Evolutionary conservation across 179 eudicot species (phyloP).

Genomic region (Gypsophila paniculata): DNA sequence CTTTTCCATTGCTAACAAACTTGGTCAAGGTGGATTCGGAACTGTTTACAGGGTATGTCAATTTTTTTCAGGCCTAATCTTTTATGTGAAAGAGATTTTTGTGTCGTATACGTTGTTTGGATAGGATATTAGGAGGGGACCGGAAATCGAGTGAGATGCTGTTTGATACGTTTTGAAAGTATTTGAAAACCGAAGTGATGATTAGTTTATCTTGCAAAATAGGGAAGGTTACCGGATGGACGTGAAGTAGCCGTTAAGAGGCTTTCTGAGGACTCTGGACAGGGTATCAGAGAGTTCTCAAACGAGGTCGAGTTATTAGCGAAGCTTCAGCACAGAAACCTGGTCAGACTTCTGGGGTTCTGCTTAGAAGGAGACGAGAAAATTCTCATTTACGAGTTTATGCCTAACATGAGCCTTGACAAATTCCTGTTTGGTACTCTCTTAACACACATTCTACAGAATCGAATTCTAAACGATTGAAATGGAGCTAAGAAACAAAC

Average conservation of each 20-base stretch:
- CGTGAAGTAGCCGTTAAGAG: conserved; percentile 23
- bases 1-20: conserved; percentile 30
- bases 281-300: conserved; percentile 16
- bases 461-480: background rate
- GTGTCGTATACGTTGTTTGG: background rate
- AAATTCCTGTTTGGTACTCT: conserved; percentile 17
- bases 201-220: background rate
- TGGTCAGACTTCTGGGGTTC: conserved; percentile 21
- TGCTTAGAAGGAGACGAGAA: conserved; percentile 24
- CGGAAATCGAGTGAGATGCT: too few species aligned
- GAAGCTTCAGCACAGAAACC: conserved; percentile 25
- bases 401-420: conserved; percentile 23
- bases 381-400: conserved; percentile 21
- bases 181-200: background rate
- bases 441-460: background rate
- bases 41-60: conserved; percentile 28
- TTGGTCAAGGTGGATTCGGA: conserved; percentile 43
- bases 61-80: background rate
- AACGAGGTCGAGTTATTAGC: conserved; percentile 19
- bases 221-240: conserved; percentile 20
- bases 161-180: too few species aligned
- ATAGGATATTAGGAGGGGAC: too few species aligned
- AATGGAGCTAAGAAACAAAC: background rate
- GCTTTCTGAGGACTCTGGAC: conserved; percentile 20
- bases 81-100: background rate